Base-by-base conservation (phyloP, 2,329 filamentous ascomycete genomes). In the Colletotrichum tropicale region DNA sequence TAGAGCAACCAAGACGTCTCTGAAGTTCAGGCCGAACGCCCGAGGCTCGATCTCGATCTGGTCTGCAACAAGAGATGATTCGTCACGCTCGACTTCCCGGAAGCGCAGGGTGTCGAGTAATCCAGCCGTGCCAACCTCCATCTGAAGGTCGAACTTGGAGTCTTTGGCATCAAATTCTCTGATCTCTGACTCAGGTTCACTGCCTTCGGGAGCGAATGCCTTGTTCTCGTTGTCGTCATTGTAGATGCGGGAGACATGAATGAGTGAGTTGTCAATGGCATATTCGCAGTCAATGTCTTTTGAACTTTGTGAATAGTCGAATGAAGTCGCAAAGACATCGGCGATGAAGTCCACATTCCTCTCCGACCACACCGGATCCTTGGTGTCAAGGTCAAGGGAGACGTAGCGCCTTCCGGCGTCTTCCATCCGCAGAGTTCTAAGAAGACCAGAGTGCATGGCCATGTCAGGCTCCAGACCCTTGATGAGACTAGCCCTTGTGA, bases 21-120 rank as follows among this genome's bases (percentile, higher is more conserved):
- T 75, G 68, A 80, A 81, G 70, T 82, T 81, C n/a, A 82, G 67
- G n/a, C 80, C 77, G 8, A 78, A 78, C 2, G 81, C 81, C 24
- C 76, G 71, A 34, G 80, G 76, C 62, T 83, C 79, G 48, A 84
- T 80, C 62, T 78, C 77, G 5, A 83, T 77, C 55, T 81, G 73
- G 21, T 78, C 78, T 0, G 75, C 43, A 3, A 28, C 48, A 2
- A 81, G 66, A 3, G 62, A 38, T 8, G 60, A 13, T 8, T 56
- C 21, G 5, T 48, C 26, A 8, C 15, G 8, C 3, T 64, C 55
- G 34, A 80, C 79, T n/a, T 80, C 74, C 6, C 70, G 56, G 21
- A 79, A 82, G 5, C 73, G 77, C 8, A 83, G 61, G 1, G 78
- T 80, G 43, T 81, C 79, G 3, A 82, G 75, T 5, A 70, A 58